Percentiles rank a stretch among this genome's conserved stretches.
These are phyloP conservation scores for Neospermospora avenae DNA, from an alignment of 2,329 filamentous ascomycete genomes.

Conservation along the genomic window DNA sequence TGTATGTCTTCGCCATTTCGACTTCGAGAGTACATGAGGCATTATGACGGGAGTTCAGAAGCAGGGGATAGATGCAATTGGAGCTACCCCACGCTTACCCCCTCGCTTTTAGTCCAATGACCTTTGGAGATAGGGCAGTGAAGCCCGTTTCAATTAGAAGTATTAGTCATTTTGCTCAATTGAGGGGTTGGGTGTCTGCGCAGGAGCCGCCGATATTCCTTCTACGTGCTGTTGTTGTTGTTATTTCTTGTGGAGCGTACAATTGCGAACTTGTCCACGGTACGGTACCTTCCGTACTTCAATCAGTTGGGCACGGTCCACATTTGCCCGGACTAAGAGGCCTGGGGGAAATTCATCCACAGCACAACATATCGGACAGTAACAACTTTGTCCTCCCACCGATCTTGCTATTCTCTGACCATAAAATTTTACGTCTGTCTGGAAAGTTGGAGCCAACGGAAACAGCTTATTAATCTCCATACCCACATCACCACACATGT, in stretches of 20 bases:
- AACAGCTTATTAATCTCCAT: too few relatives aligned
- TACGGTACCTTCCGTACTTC: not conserved
- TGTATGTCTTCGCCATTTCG: not conserved
- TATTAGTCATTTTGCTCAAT: not conserved
- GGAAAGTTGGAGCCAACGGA: too few relatives aligned
- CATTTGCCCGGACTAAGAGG: not conserved
- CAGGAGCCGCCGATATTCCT: not conserved
- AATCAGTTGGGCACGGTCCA: not conserved
- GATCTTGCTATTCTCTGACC: too few relatives aligned
- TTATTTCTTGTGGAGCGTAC: not conserved
- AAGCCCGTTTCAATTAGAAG: not conserved
- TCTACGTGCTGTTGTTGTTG: not conserved
- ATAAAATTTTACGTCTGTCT: too few relatives aligned
- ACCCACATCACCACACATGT: too few relatives aligned
- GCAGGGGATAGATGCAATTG: slow-evolving; percentile 1
- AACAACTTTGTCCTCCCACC: too few relatives aligned
- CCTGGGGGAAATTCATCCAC: too few relatives aligned
- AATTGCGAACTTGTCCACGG: not conserved
- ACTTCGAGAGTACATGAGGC: not conserved
- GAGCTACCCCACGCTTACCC: slow-evolving; percentile 13
- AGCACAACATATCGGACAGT: too few relatives aligned
- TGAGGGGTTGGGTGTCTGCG: not conserved
- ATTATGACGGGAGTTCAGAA: not conserved
- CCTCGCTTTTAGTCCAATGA: slow-evolving; percentile 1
- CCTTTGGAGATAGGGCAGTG: slow-evolving; percentile 13